Conservation (phyloP, 192 early-diverging fungal species). For the Backusella tuberculispora region DNA sequence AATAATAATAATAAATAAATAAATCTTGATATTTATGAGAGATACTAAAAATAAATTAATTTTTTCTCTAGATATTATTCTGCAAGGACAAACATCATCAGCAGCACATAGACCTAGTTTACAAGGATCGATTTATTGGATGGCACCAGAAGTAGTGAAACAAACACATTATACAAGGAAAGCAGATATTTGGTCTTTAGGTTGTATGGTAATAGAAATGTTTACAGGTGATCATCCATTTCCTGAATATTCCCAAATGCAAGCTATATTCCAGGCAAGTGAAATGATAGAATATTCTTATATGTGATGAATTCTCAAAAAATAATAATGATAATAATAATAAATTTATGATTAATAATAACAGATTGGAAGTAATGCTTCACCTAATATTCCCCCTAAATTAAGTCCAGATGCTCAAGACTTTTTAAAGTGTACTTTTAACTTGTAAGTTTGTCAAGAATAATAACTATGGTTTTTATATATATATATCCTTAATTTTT, state of each 20-base stretch:
- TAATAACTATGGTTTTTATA: background rate
- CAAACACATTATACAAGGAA: conserved; percentile 91
- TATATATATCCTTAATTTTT: background rate
- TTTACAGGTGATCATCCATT: conserved; percentile 95
- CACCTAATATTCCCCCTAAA: conserved; percentile 79
- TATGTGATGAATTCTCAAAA: conserved; percentile 45
- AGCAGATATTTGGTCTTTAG: conserved; percentile 94
- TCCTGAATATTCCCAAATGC: conserved; percentile 78
- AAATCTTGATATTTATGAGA: no score
- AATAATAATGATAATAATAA: conserved; percentile 13
- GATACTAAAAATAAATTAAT: no score
- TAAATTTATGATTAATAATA: background rate
- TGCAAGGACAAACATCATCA: conserved; percentile 49
- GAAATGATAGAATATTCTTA: conserved; percentile 49
- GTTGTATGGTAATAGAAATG: conserved; percentile 98
- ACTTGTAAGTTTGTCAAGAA: conserved; percentile 60
- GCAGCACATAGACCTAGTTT: conserved; percentile 72
- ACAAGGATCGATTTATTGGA: conserved; percentile 91
- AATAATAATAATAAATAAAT: no score
- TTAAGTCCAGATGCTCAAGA: conserved; percentile 71
- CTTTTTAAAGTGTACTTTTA: conserved; percentile 84
- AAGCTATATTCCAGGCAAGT: conserved; percentile 76
- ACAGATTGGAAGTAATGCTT: conserved; percentile 78
- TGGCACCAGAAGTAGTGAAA: conserved; percentile 99
- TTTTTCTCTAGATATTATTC: conserved; percentile 28